phyloP scores from a whole-genome alignment of 2,329 filamentous ascomycete genomes.

The Neonectria ditissima region DNA sequence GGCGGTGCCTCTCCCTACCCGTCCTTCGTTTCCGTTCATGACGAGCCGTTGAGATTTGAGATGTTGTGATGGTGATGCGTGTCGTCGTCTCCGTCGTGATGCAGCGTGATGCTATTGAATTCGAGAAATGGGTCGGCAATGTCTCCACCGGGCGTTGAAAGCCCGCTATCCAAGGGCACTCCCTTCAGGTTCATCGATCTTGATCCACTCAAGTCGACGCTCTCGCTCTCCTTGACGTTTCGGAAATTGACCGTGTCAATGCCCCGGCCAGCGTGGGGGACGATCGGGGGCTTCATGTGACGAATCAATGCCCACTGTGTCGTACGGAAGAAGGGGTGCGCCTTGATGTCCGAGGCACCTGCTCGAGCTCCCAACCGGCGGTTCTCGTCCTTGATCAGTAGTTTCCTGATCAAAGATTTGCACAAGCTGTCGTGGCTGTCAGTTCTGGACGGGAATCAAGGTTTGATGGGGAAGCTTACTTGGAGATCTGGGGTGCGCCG shows the following conservation, averaged over 20 bases:
- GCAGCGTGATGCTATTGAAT: conserved; percentile 97
- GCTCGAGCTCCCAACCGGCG: conserved; percentile 92
- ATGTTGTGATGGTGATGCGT: conserved; percentile 25
- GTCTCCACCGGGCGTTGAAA: conserved; percentile 87
- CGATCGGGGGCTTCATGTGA: conserved; percentile 97
- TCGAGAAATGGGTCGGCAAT: conserved; percentile 93
- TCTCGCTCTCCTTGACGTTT: conserved; percentile 97
- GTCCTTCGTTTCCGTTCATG: background rate
- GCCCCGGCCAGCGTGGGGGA: conserved; percentile 89
- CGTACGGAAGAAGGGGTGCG: conserved; percentile 92
- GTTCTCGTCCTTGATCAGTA: conserved; percentile 98
- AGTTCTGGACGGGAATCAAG: conserved; percentile 23
- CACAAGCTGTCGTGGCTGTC: conserved; percentile 73
- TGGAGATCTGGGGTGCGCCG: conserved; percentile 86
- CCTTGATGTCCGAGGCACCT: conserved; percentile 96
- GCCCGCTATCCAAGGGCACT: conserved; percentile 86
- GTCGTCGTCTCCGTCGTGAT: conserved; percentile 91
- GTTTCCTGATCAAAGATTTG: conserved; percentile 95
- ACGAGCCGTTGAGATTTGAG: conserved; percentile 6
- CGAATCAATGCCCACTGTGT: conserved; percentile 97
- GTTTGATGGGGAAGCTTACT: conserved; percentile 68
- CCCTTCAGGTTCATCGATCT: conserved; percentile 72
- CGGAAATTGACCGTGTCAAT: conserved; percentile 97
- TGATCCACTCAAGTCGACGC: conserved; percentile 82
- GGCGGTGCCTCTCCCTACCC: conserved; percentile 17